Base-by-base conservation (phyloP, 1,284 basidiomycete species). In the Microbotryomycetes sp. region DNA sequence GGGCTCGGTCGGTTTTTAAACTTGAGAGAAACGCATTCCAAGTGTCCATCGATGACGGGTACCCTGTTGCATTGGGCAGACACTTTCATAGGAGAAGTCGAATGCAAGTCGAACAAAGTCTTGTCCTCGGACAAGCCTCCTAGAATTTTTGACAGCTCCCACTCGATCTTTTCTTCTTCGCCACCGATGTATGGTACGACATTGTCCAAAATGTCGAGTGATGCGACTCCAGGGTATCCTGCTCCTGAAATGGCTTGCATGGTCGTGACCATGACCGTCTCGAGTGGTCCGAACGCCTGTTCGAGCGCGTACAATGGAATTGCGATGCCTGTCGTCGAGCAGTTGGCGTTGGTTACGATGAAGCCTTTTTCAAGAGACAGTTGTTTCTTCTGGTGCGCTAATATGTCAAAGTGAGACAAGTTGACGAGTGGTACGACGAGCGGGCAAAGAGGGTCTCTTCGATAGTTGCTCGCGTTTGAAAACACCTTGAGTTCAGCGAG, bases 281-380 rank as follows among this genome's bases (percentile, higher is more conserved):
- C 91, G 71, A 99, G 80, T 16, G 93, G 91, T 2, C 96, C 96
- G 69, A 98, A 99, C 0, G 86, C 82, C 67, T 84, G 84, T 77
- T 97, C 92, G 69, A 99, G 83, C 0, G 94, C 94, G 59, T 86
- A 84, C 67, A 99, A 85, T 15, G 93, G 91, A 48, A 98, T 86
- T 64, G 96, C 91, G 66, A 89, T 81, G 27, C 88, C 94, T 2
- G 96, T 99, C 18, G 96, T 97, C 35, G 91, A 90, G 79, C 96
- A 98, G 79, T 98, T 98, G 69, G 96, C 96, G 76, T 99, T 99
- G 60, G 91, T 94, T 66, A 98, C 86, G 75, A 99, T 94, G 81
- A 91, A 98, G 3, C 96, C 96, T 70, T 86, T 88, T 60, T 82
- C 80, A 13, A 92, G 81, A 0, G 79, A 78, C 67, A 88, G 86